Evolutionary conservation across 202 grass and related monocot genomes (phyloP), one percentile per base, ranked within the genome.

Genomic region (Thinopyrum obtusiflorum): DNA sequence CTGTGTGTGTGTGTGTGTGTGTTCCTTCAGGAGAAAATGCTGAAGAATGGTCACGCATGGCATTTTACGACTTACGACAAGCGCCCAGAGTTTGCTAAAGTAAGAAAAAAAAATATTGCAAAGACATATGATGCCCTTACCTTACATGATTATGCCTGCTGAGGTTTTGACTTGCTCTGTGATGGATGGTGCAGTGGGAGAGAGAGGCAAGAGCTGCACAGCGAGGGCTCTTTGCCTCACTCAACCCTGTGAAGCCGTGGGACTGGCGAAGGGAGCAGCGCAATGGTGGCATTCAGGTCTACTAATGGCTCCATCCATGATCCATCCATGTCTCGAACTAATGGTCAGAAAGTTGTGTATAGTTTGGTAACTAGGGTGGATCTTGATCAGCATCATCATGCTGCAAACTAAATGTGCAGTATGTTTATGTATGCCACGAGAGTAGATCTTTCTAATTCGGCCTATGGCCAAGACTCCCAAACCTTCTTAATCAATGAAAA

Each of bases 191-290:
- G 84, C 62, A 97, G 95, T 94, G 90, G 92, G 36, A 93, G 33
- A 89, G 77, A 83, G 87, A 94, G 83, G 92, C 89, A 39, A 82
- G 61, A 49, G 81, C 78, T 17, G 81, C 84, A 57, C 21, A 65
- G 17, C 84, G 53, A 88, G 94, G 92, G 26, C 71, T 97, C 70
- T 97, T 87, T 83, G 86, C 69, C 13, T 79, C 72, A 63, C 35
- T 42, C 17, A 89, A 92, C 83, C 90, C 92, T 15, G 88, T 92
- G 84, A 89, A 85, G 60, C 94, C 92, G 51, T 97, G 94, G 92
- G 86, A 84, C 11, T 90, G 89, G 87, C 92, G 91, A 75, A 89
- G 75, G 68, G 61, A 88, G 2, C 64, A 77, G 10, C 84, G 78
- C 61, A 85, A 28, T 14, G 65, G 32, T 44, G 86, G 81, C 26